A percentile compares a stretch with the other conserved stretches of the same genome.
These are phyloP conservation scores for Aspergillus awamori DNA, from an alignment of 2,329 filamentous ascomycete genomes.

Conservation along the genomic window DNA sequence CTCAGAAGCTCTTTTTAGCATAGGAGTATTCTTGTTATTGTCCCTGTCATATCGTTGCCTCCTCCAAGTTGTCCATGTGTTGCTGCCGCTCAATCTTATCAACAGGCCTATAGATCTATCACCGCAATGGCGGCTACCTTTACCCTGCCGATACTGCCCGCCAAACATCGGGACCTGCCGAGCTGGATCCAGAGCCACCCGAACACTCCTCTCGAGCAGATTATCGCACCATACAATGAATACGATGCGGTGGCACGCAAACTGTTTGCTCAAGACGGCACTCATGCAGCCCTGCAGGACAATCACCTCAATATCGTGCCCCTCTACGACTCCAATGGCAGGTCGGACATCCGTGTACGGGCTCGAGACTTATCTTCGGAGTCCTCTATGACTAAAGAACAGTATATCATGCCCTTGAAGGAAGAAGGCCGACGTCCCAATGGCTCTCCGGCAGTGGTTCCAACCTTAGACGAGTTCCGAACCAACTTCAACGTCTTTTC, in stretches of 20 bases:
- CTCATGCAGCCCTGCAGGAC: conserved; percentile 32
- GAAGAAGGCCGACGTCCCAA: conserved; percentile 61
- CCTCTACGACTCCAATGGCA: conserved; percentile 32
- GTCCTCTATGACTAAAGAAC: conserved; percentile 31
- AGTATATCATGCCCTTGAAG: conserved; percentile 39
- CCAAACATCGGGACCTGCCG: conserved; percentile 33
- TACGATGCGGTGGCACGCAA: conserved; percentile 42
- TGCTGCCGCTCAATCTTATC: no score
- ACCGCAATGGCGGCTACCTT: conserved; percentile 8
- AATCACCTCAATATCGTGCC: conserved; percentile 40
- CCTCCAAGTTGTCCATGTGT: not conserved
- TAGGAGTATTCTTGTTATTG: not conserved
- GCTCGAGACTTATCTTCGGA: conserved; percentile 39
- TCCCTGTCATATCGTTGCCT: not conserved
- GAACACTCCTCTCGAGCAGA: conserved; percentile 30
- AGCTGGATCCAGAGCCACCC: conserved; percentile 29
- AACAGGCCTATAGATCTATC: not conserved
- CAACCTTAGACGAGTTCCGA: conserved; percentile 69
- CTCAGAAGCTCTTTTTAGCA: not conserved
- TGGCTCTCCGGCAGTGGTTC: conserved; percentile 69
- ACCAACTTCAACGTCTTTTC: conserved; percentile 81
- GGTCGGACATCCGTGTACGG: conserved; percentile 31
- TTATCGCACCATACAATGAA: conserved; percentile 40
- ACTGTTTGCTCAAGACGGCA: conserved; percentile 44
- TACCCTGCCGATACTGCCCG: conserved; percentile 32